Evolutionary conservation across 345 rosid genomes (phyloP).

Genomic region (Salix exigua): DNA sequence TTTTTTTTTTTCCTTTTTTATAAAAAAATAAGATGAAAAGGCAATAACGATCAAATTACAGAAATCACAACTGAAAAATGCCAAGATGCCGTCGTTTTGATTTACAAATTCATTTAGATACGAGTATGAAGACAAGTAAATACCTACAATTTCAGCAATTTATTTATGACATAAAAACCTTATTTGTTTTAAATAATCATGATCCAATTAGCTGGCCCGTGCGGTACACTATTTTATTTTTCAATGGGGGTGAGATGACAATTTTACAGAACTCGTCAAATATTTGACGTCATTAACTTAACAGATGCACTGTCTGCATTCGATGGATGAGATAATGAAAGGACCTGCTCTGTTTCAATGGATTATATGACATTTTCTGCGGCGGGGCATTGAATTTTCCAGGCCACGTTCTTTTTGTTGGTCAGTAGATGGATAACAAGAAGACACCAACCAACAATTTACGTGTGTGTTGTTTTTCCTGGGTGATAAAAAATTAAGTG

Average conservation of each 20-base stretch:
- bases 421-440: not conserved
- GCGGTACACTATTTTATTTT: no score
- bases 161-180: no score
- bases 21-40: no score
- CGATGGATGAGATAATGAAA: not conserved
- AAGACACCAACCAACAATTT: not conserved
- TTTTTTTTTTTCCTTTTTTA: not conserved
- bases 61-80: not conserved
- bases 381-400: not conserved
- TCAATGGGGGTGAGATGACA: no score
- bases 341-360: not conserved
- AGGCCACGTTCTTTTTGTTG: constrained; percentile 1
- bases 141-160: no score
- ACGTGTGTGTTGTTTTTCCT: not conserved
- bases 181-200: no score
- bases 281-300: no score
- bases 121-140: no score
- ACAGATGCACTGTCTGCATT: not conserved
- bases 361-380: not conserved
- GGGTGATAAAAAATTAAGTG: constrained; percentile 7
- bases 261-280: no score
- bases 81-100: not conserved
- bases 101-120: not conserved
- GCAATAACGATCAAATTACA: not conserved
- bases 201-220: no score